Percentiles rank a stretch among this genome's conserved stretches.
phyloP scores from a whole-genome alignment of 768 basidiomycete genomes.

The Pleurotus cornucopiae region DNA sequence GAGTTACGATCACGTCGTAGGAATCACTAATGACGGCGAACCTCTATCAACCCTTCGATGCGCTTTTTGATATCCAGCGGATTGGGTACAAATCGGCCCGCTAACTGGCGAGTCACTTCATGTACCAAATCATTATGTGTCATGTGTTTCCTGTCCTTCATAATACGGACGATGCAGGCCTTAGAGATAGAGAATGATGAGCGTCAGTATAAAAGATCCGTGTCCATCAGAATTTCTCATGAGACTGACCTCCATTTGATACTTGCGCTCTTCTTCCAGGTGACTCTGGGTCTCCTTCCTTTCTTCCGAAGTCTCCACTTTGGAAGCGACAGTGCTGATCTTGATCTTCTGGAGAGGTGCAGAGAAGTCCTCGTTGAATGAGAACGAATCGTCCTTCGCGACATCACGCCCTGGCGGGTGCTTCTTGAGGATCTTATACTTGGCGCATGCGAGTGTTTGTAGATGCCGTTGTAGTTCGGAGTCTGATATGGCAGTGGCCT shows the following conservation, averaged over 20 bases:
- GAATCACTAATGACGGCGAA: constrained; percentile 27
- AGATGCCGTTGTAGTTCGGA: constrained; percentile 85
- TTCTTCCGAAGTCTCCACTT: constrained; percentile 83
- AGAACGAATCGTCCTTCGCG: constrained; percentile 70
- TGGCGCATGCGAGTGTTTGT: constrained; percentile 94
- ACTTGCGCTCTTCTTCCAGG: constrained; percentile 87
- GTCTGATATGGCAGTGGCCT: constrained; percentile 70
- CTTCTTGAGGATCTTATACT: constrained; percentile 89
- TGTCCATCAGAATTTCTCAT: neutral
- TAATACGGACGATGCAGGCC: constrained; percentile 96
- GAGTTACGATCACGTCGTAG: neutral
- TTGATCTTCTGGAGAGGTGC: constrained; percentile 87
- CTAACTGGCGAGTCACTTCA: constrained; percentile 85
- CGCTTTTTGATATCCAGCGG: constrained; percentile 88
- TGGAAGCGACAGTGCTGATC: constrained; percentile 84
- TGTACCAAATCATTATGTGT: constrained; percentile 83
- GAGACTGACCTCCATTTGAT: constrained; percentile 78
- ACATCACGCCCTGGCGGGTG: constrained; percentile 87
- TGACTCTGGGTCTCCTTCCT: constrained; percentile 85
- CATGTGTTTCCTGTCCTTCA: constrained; percentile 94
- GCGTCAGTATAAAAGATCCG: neutral
- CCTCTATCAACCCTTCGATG: constrained; percentile 92
- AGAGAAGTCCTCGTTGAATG: constrained; percentile 82
- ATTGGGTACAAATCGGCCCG: constrained; percentile 82
- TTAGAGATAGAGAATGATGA: constrained; percentile 24